Evolutionary conservation across 1,139 yeast genomes (phyloP).

Genomic region (Geotrichum australiense): DNA sequence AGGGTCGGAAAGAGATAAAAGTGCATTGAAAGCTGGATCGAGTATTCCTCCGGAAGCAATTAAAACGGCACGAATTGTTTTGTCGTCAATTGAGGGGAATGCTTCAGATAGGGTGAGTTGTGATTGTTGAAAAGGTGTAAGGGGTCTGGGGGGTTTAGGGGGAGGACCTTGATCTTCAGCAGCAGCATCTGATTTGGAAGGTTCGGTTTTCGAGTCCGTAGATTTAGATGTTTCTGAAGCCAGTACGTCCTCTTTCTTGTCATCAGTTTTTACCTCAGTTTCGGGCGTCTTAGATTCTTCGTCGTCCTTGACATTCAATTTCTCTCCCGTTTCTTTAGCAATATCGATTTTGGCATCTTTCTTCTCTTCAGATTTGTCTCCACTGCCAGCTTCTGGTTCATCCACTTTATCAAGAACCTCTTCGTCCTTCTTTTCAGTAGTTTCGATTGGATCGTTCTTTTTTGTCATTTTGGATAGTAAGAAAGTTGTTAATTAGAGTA

Average conservation of each 20-base stretch:
- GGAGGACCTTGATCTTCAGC: constrained; percentile 40
- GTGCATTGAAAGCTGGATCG: constrained; percentile 84
- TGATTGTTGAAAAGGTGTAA: constrained; percentile 49
- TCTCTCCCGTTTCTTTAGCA: background rate
- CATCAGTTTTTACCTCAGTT: background rate
- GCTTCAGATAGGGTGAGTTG: constrained; percentile 61
- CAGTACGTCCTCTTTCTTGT: background rate
- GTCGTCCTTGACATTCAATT: background rate
- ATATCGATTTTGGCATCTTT: background rate
- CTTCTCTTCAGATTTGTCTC: too few species aligned
- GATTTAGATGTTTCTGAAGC: background rate
- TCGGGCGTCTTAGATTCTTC: constrained; percentile 5
- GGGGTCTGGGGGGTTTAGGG: constrained; percentile 66
- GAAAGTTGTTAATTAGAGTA: too few species aligned
- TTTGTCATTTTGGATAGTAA: too few species aligned
- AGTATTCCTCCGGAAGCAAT: constrained; percentile 78
- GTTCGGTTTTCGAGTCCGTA: too few species aligned
- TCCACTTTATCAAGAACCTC: too few species aligned
- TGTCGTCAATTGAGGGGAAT: constrained; percentile 68
- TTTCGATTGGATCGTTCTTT: too few species aligned
- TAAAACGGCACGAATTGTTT: constrained; percentile 65
- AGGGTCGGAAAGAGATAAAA: constrained; percentile 76
- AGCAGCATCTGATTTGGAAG: background rate
- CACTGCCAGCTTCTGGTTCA: too few species aligned
- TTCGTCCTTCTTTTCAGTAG: too few species aligned